Evolutionary conservation across 345 rosid species (phyloP).

Genomic region (Aquilaria yunnanensis): DNA sequence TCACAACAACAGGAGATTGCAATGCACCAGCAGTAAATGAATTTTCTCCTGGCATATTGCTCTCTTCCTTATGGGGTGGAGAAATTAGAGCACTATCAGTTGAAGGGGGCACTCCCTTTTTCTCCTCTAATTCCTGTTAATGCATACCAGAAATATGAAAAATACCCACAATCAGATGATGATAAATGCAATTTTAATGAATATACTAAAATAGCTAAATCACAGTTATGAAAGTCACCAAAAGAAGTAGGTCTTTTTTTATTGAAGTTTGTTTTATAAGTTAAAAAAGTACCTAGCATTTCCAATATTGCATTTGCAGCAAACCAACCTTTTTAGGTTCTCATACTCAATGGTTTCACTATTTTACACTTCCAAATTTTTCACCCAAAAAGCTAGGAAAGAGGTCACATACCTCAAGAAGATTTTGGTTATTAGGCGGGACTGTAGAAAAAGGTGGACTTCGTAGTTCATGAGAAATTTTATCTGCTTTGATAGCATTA

Average conservation of each 20-base stretch:
- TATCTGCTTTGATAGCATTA: conserved; percentile 27
- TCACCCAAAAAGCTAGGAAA: conserved; percentile 7
- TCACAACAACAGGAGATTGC: conserved; percentile 26
- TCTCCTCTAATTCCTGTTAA: conserved; percentile 32
- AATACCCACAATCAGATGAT: conserved; percentile 14
- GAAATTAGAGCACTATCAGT: conserved; percentile 26
- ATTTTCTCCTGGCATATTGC: conserved; percentile 27
- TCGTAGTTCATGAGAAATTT: conserved; percentile 24
- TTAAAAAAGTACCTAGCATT: background rate
- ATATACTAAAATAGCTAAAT: too few relatives aligned
- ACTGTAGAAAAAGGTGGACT: conserved; percentile 23
- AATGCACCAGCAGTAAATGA: conserved; percentile 27
- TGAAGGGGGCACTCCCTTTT: conserved; percentile 23
- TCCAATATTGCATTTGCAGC: background rate
- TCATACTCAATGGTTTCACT: background rate
- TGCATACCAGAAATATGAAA: background rate
- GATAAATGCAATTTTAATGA: background rate
- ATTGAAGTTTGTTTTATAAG: too few relatives aligned
- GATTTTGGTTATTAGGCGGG: conserved; percentile 20
- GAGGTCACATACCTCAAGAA: conserved; percentile 34
- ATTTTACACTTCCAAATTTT: background rate
- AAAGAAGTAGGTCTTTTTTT: too few relatives aligned
- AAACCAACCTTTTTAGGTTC: background rate
- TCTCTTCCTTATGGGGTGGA: conserved; percentile 25
- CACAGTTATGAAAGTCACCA: too few relatives aligned